Conservation (phyloP, 1,284 basidiomycete species). For the Microstroma glucosiphilum region DNA sequence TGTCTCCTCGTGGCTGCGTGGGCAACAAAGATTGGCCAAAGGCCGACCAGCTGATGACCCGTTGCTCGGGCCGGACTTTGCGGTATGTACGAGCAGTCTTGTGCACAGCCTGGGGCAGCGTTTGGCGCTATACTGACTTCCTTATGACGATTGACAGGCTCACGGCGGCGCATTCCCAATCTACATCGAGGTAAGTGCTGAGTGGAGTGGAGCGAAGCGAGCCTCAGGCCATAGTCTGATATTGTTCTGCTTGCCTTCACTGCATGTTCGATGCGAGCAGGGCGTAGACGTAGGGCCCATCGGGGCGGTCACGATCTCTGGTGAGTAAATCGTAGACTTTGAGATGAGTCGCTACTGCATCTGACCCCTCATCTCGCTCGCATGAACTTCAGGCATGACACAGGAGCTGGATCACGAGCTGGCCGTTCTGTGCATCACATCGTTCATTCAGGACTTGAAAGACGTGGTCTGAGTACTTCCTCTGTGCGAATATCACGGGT, state of each 20-base stretch:
- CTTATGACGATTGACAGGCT: background rate
- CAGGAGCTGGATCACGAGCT: conserved; percentile 2
- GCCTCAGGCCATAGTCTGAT: background rate
- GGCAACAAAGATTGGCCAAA: background rate
- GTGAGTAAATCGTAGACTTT: too few species aligned
- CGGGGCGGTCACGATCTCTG: background rate
- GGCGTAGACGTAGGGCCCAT: background rate
- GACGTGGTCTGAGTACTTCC: too few species aligned
- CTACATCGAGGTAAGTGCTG: background rate
- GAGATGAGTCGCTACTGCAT: too few species aligned
- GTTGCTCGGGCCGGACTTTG: background rate
- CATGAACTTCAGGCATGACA: background rate
- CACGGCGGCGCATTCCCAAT: conserved; percentile 4
- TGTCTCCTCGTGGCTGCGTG: background rate
- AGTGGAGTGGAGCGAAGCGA: background rate
- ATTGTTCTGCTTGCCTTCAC: background rate
- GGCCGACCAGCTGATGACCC: conserved; percentile 2
- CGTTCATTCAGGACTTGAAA: too few species aligned
- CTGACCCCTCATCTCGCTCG: too few species aligned
- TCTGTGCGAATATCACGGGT: too few species aligned
- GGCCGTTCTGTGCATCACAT: background rate
- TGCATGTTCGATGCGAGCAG: background rate
- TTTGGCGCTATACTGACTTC: background rate
- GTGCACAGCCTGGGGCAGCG: background rate
- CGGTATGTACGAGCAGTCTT: background rate